Conservation (phyloP, 345 rosid genomes). For the Eucalyptus albens region DNA sequence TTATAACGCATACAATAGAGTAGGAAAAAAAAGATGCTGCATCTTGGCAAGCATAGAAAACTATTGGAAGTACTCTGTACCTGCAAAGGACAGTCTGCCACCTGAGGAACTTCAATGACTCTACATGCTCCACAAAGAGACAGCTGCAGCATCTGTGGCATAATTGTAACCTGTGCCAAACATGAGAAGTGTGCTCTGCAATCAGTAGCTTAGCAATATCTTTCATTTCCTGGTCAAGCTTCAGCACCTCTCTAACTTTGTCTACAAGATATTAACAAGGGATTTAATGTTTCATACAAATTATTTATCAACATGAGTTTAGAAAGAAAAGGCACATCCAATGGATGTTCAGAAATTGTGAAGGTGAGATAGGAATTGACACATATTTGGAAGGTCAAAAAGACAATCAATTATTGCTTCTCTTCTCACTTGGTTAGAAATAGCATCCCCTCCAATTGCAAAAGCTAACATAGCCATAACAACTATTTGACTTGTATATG, state of each 20-base stretch:
- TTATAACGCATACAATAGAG: not conserved
- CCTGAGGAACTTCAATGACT: slow-evolving; percentile 81
- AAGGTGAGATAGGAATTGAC: not conserved
- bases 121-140: slow-evolving; percentile 60
- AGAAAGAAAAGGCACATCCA: not conserved
- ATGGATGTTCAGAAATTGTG: not conserved
- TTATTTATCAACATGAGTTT: not conserved
- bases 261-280: slow-evolving; percentile 12
- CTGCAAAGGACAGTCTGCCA: slow-evolving; percentile 87
- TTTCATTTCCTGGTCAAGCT: slow-evolving; percentile 79
- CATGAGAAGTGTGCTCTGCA: slow-evolving; percentile 82
- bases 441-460: slow-evolving; percentile 80
- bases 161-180: slow-evolving; percentile 94
- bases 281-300: not conserved
- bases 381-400: slow-evolving; percentile 72
- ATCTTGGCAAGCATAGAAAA: not conserved
- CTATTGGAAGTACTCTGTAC: slow-evolving; percentile 3
- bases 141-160: slow-evolving; percentile 73
- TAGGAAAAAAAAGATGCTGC: not conserved
- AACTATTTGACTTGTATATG: slow-evolving; percentile 93
- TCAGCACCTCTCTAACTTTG: slow-evolving; percentile 75
- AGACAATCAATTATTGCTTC: slow-evolving; percentile 92
- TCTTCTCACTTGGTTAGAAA: slow-evolving; percentile 58
- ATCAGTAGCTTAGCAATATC: slow-evolving; percentile 66
- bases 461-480: slow-evolving; percentile 95